Base-by-base conservation (phyloP, 2,329 filamentous ascomycete genomes). In the Ascocoryne sarcoides region DNA sequence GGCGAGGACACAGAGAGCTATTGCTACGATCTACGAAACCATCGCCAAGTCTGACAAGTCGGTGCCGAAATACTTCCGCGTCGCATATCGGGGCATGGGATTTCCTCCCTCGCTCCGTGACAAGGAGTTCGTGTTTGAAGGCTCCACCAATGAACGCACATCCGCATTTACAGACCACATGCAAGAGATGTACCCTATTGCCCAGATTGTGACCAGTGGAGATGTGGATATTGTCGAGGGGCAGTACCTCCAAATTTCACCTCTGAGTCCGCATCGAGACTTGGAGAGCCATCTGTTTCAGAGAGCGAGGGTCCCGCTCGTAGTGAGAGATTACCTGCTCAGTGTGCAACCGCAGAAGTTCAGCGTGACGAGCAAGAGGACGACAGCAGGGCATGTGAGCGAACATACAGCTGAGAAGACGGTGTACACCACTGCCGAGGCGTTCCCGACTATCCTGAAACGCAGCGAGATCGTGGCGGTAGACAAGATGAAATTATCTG, bases 81-180 rank as follows among this genome's bases (percentile, higher is more conserved):
- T 96, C 19, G 73, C 81, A 10, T 96, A 92, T 67, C 85, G 82
- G 56, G 90, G 90, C 4, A 76, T 95, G 40, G 89, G 90, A 1
- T 96, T 95, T 62, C 85, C 89, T 1, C 57, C 77, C 2, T 82
- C 73, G 36, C 62, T 96, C 16, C 76, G 88, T 37, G 88, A 95
- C 61, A 95, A 95, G 64, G 82, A 90, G 44, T 96, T 87, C 61
- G 82, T 96, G 40, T 94, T 93, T 53, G 87, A 96, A 62, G 88
- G 85, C 0, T 76, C 79, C 2, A 72, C 82, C 1, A 78, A 70
- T 5, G 90, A 96, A 62, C 76, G 84, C 16, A 78, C 86, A 30
- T 76, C 79, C 1, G 80, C 79, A 4, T 96, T 96, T 54, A 86
- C 85, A 1, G 89, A 95, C 59, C 82, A 86, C 36, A 86, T 96